Evolutionary conservation across 2,329 filamentous ascomycete genomes (phyloP), one percentile per base, ranked within the genome.

Genomic region (Fusarium sp.): DNA sequence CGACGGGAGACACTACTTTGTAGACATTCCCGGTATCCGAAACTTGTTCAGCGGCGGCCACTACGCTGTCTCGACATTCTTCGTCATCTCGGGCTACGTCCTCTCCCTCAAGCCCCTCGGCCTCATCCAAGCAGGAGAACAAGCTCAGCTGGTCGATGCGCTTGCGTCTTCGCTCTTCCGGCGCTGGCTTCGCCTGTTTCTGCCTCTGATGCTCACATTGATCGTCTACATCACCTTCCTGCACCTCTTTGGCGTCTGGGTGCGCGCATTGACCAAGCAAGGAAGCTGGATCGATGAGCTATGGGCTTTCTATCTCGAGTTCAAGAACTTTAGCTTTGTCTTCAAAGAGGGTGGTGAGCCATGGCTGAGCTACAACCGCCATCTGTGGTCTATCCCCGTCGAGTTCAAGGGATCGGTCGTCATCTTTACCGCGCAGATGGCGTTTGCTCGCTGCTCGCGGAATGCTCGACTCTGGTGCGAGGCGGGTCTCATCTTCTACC

Each of bases 271-370:
- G 19, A 71, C 75, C 13, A 71, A 74, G 10, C 72, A 81, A 56
- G 61, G 61, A 5, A 82, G 64, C 29, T 79, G 80, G 65, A 57
- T 70, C 8, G 80, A 79, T 10, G 84, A 87, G 65, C 57, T 85
- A 2, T 83, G 80, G 75, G 64, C 71, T 6, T 78, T 80, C 66
- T 82, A 82, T 61, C 56, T 71, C 57, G 84, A 90, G 70, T 78
- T 84, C 70, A 90, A 90, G 70, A 89, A 89, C 71, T 90, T 88
- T 75, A 90, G 82, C 72, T 90, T 88, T 70, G 71, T 89, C 35
- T 90, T 85, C 74, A 82, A 83, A 37, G 78, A 78, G 8, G 84
- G 85, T 7, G 83, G 82, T 2, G 75, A 81, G 9, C 81, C 83
- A 10, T 88, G 84, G 78, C 45, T 75, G 23, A 65, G 42, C 14